Evolutionary conservation across 208 protist genomes (phyloP).

Genomic region (Trypanosoma grayi): DNA sequence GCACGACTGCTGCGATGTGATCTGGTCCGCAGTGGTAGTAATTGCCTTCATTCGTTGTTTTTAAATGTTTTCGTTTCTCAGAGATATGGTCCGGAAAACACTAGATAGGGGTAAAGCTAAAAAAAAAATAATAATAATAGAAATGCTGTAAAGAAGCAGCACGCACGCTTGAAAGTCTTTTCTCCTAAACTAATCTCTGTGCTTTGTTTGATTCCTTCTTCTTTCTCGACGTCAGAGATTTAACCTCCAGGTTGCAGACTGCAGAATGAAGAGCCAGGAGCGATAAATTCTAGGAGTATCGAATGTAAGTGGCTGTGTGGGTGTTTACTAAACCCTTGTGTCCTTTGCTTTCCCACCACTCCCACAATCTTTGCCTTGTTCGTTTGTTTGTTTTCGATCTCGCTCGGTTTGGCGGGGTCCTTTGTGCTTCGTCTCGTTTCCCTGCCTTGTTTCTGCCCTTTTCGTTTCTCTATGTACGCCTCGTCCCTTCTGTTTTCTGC

Average conservation of each 20-base stretch:
- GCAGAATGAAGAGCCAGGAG: not conserved
- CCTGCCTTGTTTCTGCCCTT: constrained; percentile 13
- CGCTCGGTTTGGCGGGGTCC: not conserved
- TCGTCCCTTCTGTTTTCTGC: not conserved
- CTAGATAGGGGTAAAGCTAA: no score
- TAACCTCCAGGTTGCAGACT: no score
- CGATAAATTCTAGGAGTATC: not conserved
- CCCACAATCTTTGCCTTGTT: not conserved
- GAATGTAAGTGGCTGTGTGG: not conserved
- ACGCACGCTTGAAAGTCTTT: no score
- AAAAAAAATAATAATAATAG: no score
- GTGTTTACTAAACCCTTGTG: not conserved
- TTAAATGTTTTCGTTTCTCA: no score
- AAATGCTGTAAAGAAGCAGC: no score
- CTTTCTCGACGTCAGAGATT: no score
- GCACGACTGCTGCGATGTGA: not conserved
- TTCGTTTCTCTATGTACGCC: constrained; percentile 9
- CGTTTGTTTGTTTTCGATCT: not conserved
- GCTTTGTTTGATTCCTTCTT: not conserved
- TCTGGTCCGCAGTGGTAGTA: no score
- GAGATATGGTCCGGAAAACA: no score
- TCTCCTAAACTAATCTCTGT: not conserved
- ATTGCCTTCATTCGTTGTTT: no score
- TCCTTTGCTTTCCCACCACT: not conserved
- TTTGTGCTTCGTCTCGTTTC: not conserved